phyloP scores from a whole-genome alignment of 306 rosid genomes.

The Lithocarpus polystachyus region DNA sequence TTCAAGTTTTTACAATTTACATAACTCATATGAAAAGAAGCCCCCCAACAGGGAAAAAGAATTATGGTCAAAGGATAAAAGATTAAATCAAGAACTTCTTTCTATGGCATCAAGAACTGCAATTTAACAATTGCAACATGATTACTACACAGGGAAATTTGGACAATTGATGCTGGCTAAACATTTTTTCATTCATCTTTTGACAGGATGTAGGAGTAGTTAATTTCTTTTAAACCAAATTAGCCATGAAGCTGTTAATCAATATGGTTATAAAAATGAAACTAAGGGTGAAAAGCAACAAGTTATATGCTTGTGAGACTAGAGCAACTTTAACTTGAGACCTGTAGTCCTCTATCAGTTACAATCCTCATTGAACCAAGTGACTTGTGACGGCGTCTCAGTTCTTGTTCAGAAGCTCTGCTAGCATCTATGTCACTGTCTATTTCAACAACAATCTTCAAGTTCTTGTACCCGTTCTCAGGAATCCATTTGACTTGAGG shows the following conservation, averaged over 20 bases:
- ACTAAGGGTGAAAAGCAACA: background rate
- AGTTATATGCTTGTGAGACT: background rate
- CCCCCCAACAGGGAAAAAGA: background rate
- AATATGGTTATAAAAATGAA: background rate
- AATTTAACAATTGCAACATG: constrained; percentile 1
- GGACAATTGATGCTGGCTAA: background rate
- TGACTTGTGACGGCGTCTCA: constrained; percentile 73
- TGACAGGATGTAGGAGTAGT: background rate
- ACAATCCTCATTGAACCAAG: constrained; percentile 68
- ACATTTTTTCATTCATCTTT: constrained; percentile 13
- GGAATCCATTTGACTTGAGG: constrained; percentile 87
- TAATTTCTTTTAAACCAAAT: background rate
- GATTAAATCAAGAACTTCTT: constrained; percentile 7
- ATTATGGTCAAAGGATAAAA: background rate
- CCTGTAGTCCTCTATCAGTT: constrained; percentile 87
- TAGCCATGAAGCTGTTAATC: constrained; percentile 5
- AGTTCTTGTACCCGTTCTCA: constrained; percentile 72
- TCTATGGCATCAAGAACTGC: constrained; percentile 2
- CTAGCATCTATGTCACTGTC: constrained; percentile 78
- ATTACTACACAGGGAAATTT: constrained; percentile 3
- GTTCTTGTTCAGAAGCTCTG: constrained; percentile 61
- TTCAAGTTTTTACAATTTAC: background rate
- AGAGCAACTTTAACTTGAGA: constrained; percentile 22
- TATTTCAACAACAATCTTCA: constrained; percentile 82
- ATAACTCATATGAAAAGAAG: background rate